These are phyloP conservation scores for Nelumbo lutea DNA, from an alignment of 164 flowering plant species.

Conservation along the genomic window DNA sequence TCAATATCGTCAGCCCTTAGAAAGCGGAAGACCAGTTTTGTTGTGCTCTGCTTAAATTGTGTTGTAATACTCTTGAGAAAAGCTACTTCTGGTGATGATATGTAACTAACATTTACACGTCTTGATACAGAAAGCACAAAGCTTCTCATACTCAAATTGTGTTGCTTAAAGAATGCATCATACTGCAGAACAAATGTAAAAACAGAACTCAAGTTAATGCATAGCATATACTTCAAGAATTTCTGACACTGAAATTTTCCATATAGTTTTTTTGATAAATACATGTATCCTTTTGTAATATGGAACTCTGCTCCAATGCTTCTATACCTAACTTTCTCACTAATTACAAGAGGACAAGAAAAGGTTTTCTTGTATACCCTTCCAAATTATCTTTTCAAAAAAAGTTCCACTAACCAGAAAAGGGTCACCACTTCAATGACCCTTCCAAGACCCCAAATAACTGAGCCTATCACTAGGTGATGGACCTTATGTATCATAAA, in stretches of 20 bases:
- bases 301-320: no score
- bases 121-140: slow-evolving; percentile 50
- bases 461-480: no score
- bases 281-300: no score
- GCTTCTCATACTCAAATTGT: slow-evolving; percentile 66
- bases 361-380: no score
- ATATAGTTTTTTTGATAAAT: no score
- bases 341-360: no score
- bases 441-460: no score
- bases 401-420: neutral
- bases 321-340: no score
- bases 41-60: slow-evolving; percentile 32
- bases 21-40: slow-evolving; percentile 71
- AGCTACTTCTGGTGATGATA: slow-evolving; percentile 74
- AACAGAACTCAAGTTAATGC: neutral
- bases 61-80: slow-evolving; percentile 46
- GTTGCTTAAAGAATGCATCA: slow-evolving; percentile 53
- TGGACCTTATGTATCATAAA: no score
- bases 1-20: slow-evolving; percentile 38
- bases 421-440: neutral
- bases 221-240: neutral
- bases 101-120: slow-evolving; percentile 37
- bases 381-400: neutral
- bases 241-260: neutral
- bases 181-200: slow-evolving; percentile 40